These are phyloP conservation scores for Salix udensis DNA, from an alignment of 345 rosid genomes.

Conservation along the genomic window DNA sequence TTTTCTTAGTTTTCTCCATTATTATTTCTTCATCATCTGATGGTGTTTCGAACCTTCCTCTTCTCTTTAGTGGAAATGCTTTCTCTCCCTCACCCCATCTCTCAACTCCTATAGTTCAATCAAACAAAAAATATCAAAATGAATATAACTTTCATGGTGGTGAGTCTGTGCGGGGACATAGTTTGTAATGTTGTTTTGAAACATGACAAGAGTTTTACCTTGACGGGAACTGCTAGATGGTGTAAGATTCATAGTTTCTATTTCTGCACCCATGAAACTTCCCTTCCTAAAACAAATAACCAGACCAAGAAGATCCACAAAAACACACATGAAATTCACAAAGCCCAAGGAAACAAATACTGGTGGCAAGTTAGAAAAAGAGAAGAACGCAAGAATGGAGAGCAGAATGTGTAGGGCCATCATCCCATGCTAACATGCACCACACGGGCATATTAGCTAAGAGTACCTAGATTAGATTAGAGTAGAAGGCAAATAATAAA, in stretches of 20 bases:
- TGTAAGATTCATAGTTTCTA: slow-evolving; percentile 8
- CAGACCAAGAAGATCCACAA: slow-evolving; percentile 29
- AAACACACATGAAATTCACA: slow-evolving; percentile 19
- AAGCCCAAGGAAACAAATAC: slow-evolving; percentile 11
- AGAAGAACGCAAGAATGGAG: slow-evolving; percentile 29
- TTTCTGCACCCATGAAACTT: slow-evolving; percentile 29
- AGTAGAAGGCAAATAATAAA: slow-evolving; percentile 26
- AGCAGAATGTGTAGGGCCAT: slow-evolving; percentile 57
- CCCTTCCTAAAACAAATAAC: slow-evolving; percentile 23
- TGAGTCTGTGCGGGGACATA: neutral
- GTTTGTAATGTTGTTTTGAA: neutral
- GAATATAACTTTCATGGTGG: neutral
- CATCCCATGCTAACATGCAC: slow-evolving; percentile 79
- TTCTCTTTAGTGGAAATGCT: slow-evolving; percentile 53
- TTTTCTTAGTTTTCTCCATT: slow-evolving; percentile 23
- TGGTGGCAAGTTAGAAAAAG: neutral
- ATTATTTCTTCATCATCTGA: slow-evolving; percentile 5
- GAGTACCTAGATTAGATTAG: neutral
- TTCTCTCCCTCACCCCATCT: slow-evolving; percentile 46
- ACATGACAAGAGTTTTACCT: slow-evolving; percentile 35
- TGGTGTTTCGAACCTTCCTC: slow-evolving; percentile 30
- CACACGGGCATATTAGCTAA: slow-evolving; percentile 42
- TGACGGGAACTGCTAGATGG: slow-evolving; percentile 31
- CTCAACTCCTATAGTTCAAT: slow-evolving; percentile 29
- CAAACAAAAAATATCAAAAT: slow-evolving; percentile 12